Evolutionary conservation across 179 eudicot species (phyloP), one percentile per base, ranked within the genome.

Genomic region (Beta corolliflora): DNA sequence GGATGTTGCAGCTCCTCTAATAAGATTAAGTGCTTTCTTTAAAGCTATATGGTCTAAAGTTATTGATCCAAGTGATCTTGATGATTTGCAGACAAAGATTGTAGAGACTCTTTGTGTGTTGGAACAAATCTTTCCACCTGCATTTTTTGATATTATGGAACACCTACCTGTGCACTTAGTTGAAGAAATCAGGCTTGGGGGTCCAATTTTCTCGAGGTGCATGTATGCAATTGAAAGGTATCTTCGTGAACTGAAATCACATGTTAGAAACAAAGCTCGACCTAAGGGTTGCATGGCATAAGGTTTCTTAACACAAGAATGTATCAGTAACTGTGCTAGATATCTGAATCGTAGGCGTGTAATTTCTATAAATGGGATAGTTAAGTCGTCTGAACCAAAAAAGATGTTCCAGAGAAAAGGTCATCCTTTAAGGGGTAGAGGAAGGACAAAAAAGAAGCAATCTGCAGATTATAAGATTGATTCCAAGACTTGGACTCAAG

Each of bases 111-210:
- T 80, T 10, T 85, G 83, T 25, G 66, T 77, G 16, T 44, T 85
- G 15, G 84, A 85, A 19, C 73, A 21, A 21, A 80, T 82, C 2
- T 85, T 77, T 48, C 81, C 79, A 18, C 81, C 73, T 1, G 9
- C 79, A 5, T 80, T 85, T 78, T 85, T 85, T 64, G 74, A 82
- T 6, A 46, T 73, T 0, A 85, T 77, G 82, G 85, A 64, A 4
- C 85, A 82, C 14, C 69, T 85, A 23, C 79, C 65, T 6, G 41
- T 79, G 21, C 88, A 85, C 56, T 58, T 86, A 15, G 83, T 56
- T 31, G 29, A 25, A 25, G 29, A 25, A 25, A 25, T 25, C 0
- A 25, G 29, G 29, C 29, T 25, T 25, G 29, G 63, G 18, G 67
- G 83, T 3, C 80, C 77, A 0, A n/a, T 79, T 9, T 13, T 25